These are phyloP conservation scores for Melampsora americana DNA, from an alignment of 1,284 basidiomycete species.

Conservation along the genomic window DNA sequence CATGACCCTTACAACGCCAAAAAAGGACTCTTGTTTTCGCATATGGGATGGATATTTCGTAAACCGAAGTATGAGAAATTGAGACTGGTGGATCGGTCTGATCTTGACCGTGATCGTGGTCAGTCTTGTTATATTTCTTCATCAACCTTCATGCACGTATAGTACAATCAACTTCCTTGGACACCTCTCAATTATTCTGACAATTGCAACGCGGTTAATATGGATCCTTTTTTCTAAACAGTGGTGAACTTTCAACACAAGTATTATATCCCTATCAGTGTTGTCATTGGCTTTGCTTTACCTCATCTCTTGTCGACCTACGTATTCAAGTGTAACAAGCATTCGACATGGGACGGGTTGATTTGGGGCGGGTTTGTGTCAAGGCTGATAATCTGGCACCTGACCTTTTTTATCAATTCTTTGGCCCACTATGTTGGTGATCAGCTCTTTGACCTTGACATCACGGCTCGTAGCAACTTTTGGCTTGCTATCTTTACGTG, in stretches of 20 bases:
- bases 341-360: constrained; percentile 61
- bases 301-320: constrained; percentile 65
- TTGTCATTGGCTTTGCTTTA: constrained; percentile 54
- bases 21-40: constrained; percentile 68
- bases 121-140: background rate
- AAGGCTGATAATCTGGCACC: constrained; percentile 67
- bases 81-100: constrained; percentile 65
- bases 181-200: background rate
- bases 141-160: background rate
- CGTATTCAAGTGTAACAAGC: constrained; percentile 61
- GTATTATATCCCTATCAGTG: constrained; percentile 58
- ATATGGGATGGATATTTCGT: constrained; percentile 80
- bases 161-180: background rate
- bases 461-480: constrained; percentile 72
- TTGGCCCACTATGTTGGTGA: constrained; percentile 74
- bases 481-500: constrained; percentile 67
- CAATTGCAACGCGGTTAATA: constrained; percentile 7
- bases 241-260: constrained; percentile 71
- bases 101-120: constrained; percentile 71
- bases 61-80: constrained; percentile 68
- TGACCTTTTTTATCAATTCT: constrained; percentile 75
- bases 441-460: constrained; percentile 72
- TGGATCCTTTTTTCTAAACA: constrained; percentile 51
- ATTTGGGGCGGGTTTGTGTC: constrained; percentile 68
- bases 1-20: constrained; percentile 64